Base-by-base conservation (phyloP, 225 moss, liverwort and hornwort genomes). In the Polytrichum commune region DNA sequence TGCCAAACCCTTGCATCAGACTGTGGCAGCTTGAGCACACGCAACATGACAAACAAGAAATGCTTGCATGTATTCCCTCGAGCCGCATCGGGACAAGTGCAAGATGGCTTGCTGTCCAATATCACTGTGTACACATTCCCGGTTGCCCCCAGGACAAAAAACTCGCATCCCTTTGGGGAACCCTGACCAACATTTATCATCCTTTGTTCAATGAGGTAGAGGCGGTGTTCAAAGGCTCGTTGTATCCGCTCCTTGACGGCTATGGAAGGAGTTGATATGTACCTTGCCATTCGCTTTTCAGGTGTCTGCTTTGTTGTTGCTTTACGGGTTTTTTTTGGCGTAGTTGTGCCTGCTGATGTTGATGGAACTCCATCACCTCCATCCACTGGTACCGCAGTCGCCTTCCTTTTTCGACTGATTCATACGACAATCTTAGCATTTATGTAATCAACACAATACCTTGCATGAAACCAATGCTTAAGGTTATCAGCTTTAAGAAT, bases 41-140 rank as follows among this genome's bases (percentile, higher is more conserved):
- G 85, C 72, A 95, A 68, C 92, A 95, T 95, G 25, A 95, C 88
- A 56, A 95, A 95, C 55, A 95, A 74, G 7, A 87, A 71, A 60
- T 95, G 91, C 77, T 95, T 92, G 78, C 92, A 95, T 1, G 81
- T 73, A 30, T 87, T 74, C 30, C 89, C 86, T 64, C 77, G 87
- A 2, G 86, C 87, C 54, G 88, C 92, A 75, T 95, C 92, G 54
- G 92, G 95, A 65, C 95, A 95, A 65, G 80, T 80, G 35, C 92
- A 95, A 3, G 73, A 78, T 63, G 95, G 86, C 32, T 58, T 56
- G 69, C 65, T 79, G 54, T 92, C 78, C 75, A 92, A 23, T 79
- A 79, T 88, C 22, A 92, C 92, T 9, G 84, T 75, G 64, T 95
- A 92, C 8, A 95, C 95, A 69, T 92, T 95, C 25, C 92, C 95